These are phyloP conservation scores for Euryodendron excelsum DNA, from an alignment of 148 eudicot genomes.

Conservation along the genomic window DNA sequence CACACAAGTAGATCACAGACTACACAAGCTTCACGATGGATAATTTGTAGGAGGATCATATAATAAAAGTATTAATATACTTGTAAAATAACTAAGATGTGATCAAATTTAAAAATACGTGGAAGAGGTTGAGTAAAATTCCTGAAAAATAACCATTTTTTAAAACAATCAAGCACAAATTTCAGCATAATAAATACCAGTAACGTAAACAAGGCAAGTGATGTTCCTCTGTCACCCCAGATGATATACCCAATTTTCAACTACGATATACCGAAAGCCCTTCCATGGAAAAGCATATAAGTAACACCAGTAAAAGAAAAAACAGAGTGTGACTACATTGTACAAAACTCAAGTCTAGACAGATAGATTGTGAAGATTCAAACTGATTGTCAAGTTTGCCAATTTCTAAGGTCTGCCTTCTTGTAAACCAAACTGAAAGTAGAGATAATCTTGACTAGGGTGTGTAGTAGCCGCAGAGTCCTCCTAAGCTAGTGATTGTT, in stretches of 20 bases:
- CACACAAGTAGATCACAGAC: neutral
- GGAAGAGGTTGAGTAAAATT: too few relatives aligned
- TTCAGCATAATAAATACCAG: neutral
- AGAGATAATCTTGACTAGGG: neutral
- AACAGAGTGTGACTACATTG: neutral
- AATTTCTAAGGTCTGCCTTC: too few relatives aligned
- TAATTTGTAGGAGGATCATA: neutral
- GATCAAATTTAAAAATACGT: too few relatives aligned
- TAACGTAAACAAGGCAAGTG: neutral
- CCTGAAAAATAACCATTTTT: too few relatives aligned
- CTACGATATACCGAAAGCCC: neutral
- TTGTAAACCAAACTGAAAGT: neutral
- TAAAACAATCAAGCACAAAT: neutral
- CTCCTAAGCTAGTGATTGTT: neutral
- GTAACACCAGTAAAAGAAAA: neutral
- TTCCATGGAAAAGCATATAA: neutral
- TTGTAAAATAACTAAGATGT: too few relatives aligned
- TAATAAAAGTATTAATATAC: too few relatives aligned
- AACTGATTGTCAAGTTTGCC: neutral
- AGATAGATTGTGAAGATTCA: neutral
- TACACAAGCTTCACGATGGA: neutral
- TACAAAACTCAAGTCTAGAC: neutral
- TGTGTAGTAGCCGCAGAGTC: neutral
- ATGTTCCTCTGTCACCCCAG: neutral
- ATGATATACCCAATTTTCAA: neutral